phyloP scores from a whole-genome alignment of 2,329 filamentous ascomycete species.

The Diaporthe helianthi region DNA sequence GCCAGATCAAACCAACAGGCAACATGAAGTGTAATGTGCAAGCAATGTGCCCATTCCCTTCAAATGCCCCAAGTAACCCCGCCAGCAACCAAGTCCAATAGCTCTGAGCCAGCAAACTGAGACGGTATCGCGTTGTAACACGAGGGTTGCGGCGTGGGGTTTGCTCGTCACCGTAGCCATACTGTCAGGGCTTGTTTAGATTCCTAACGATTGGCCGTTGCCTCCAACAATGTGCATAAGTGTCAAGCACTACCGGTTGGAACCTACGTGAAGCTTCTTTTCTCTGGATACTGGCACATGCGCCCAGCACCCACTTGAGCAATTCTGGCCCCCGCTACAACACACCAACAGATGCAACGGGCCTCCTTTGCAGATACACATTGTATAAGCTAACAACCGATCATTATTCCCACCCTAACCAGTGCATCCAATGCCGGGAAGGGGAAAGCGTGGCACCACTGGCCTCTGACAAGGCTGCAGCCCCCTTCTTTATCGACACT shows the following conservation, averaged over 20 bases:
- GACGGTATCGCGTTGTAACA: slow-evolving; percentile 11
- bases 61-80: neutral
- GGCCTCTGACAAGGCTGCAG: neutral
- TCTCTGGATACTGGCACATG: neutral
- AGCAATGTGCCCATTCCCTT: neutral
- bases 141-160: slow-evolving; percentile 16
- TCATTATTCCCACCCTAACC: neutral
- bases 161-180: neutral
- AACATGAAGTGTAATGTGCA: neutral
- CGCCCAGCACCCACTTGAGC: neutral
- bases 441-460: neutral
- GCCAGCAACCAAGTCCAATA: neutral
- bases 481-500: neutral
- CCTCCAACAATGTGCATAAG: neutral
- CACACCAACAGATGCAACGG: slow-evolving; percentile 12
- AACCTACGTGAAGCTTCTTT: neutral
- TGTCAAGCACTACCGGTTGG: slow-evolving; percentile 4
- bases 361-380: neutral
- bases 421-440: neutral
- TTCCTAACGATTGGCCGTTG: neutral
- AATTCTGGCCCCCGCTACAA: neutral
- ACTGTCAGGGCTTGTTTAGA: neutral
- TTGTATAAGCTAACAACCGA: neutral
- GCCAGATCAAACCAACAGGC: neutral
- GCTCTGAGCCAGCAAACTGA: neutral